These are phyloP conservation scores for Lupinus albus DNA, from an alignment of 306 rosid species.

Conservation along the genomic window DNA sequence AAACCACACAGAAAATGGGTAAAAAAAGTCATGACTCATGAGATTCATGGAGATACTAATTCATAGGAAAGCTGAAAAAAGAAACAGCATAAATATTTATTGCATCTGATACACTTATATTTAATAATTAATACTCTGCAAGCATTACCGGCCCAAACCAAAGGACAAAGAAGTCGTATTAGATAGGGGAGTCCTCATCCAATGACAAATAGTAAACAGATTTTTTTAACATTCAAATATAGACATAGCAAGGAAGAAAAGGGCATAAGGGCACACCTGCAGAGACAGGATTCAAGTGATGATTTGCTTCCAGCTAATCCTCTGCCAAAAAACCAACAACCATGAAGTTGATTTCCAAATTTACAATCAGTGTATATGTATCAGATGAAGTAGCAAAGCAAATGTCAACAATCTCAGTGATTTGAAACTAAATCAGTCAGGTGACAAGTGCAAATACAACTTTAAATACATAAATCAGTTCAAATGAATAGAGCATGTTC, in stretches of 20 bases:
- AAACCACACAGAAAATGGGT: not conserved
- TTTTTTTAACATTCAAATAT: slow-evolving; percentile 7
- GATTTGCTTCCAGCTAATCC: slow-evolving; percentile 45
- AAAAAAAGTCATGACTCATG: slow-evolving; percentile 5
- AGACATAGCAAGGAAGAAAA: slow-evolving; percentile 14
- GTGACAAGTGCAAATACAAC: too few relatives aligned
- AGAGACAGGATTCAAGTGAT: slow-evolving; percentile 30
- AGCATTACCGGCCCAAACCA: slow-evolving; percentile 2
- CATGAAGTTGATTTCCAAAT: slow-evolving; percentile 20
- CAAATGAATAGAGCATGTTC: not conserved
- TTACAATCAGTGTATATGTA: slow-evolving; percentile 11
- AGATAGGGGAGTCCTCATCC: slow-evolving; percentile 12
- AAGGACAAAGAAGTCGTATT: not conserved
- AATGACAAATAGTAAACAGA: slow-evolving; percentile 6
- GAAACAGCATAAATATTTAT: slow-evolving; percentile 14
- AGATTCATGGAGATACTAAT: slow-evolving; percentile 4
- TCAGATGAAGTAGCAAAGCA: slow-evolving; percentile 1
- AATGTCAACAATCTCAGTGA: too few relatives aligned
- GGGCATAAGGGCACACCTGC: slow-evolving; percentile 38
- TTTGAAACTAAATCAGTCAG: too few relatives aligned
- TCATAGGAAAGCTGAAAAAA: not conserved
- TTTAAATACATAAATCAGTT: too few relatives aligned
- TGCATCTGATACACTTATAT: not conserved
- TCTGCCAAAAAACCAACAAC: slow-evolving; percentile 39
- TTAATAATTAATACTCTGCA: not conserved